These are phyloP conservation scores for Mimosa pudica DNA, from an alignment of 306 rosid species.

Conservation along the genomic window DNA sequence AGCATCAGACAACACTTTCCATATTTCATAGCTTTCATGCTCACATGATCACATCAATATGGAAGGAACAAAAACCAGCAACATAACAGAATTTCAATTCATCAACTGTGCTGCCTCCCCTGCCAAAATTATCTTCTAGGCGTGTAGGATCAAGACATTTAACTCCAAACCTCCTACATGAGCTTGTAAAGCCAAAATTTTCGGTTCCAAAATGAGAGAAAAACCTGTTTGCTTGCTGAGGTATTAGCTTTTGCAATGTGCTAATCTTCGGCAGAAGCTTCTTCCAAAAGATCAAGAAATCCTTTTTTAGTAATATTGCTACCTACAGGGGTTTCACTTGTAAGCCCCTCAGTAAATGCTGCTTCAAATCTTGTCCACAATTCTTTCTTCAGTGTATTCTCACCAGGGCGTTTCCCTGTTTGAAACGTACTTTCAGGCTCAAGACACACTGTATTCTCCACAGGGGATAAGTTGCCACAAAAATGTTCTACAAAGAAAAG, in stretches of 20 bases:
- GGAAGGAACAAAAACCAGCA: background rate
- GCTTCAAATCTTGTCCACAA: slow-evolving; percentile 89
- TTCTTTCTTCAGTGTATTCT: slow-evolving; percentile 89
- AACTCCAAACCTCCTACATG: slow-evolving; percentile 31
- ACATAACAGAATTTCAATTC: slow-evolving; percentile 13
- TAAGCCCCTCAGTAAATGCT: slow-evolving; percentile 54
- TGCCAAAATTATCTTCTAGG: slow-evolving; percentile 2
- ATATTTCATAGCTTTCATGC: background rate
- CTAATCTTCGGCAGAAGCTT: slow-evolving; percentile 64
- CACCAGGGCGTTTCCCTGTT: slow-evolving; percentile 73
- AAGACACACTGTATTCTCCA: slow-evolving; percentile 64
- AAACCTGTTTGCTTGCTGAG: slow-evolving; percentile 29
- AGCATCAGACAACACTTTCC: background rate
- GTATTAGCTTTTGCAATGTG: slow-evolving; percentile 2
- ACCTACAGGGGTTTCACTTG: slow-evolving; percentile 29
- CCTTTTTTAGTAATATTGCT: slow-evolving; percentile 52
- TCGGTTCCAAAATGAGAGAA: background rate
- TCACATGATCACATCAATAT: background rate
- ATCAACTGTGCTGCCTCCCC: background rate
- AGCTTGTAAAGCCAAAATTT: slow-evolving; percentile 44
- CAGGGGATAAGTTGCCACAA: slow-evolving; percentile 38
- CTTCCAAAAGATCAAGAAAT: slow-evolving; percentile 83
- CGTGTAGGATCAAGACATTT: slow-evolving; percentile 1
- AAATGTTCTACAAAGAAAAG: slow-evolving; percentile 40
- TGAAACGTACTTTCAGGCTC: slow-evolving; percentile 54